Evolutionary conservation across 1,284 basidiomycete genomes (phyloP).

Genomic region (Irpex sp.): DNA sequence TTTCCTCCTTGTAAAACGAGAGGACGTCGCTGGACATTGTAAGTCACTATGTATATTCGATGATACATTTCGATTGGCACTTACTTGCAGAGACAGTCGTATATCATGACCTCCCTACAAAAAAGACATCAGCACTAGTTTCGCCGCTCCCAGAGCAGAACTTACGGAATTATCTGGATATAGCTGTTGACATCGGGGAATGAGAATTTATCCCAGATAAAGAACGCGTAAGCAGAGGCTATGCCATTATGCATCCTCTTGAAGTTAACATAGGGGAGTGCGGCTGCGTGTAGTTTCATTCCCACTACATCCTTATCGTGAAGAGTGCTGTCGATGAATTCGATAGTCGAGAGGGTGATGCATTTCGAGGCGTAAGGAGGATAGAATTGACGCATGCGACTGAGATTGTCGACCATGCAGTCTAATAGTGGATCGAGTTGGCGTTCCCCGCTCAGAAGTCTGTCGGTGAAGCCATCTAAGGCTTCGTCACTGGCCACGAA

Average conservation of each 20-base stretch:
- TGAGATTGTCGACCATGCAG: conserved; percentile 4
- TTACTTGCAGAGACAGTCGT: not conserved
- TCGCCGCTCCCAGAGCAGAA: not conserved
- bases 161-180: conserved; percentile 17
- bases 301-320: conserved; percentile 2
- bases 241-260: conserved; percentile 14
- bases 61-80: not conserved
- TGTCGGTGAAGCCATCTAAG: conserved; percentile 5
- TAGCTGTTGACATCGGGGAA: conserved; percentile 16
- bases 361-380: conserved; percentile 2
- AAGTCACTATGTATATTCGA: not conserved
- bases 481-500: conserved; percentile 1
- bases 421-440: conserved; percentile 9
- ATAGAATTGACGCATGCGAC: conserved; percentile 1
- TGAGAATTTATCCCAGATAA: conserved; percentile 15
- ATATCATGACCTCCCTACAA: not conserved
- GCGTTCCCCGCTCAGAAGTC: conserved; percentile 2
- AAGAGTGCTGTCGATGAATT: conserved; percentile 7
- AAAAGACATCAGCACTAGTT: not conserved
- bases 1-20: conserved; percentile 17
- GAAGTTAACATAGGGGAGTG: conserved; percentile 8
- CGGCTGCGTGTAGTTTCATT: not conserved
- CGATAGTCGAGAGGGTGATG: conserved; percentile 1
- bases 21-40: conserved; percentile 12
- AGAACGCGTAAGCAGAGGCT: conserved; percentile 12